phyloP scores from a whole-genome alignment of 352 stramenopile species.

The Phytophthora brassicae region DNA sequence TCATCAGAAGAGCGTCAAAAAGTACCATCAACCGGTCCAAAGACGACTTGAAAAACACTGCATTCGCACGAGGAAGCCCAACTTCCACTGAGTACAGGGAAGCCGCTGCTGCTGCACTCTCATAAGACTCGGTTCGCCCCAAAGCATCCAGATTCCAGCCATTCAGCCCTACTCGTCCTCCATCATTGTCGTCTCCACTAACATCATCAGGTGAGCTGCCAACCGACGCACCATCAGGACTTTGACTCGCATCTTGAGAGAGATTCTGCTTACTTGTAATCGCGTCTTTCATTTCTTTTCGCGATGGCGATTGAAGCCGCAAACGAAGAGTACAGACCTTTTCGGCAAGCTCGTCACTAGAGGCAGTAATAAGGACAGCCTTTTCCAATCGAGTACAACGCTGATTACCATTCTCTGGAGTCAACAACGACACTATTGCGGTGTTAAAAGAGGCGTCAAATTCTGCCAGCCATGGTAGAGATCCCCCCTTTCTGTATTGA shows the following conservation, averaged over 20 bases:
- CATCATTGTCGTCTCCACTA: constrained; percentile 80
- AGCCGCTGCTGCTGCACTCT: constrained; percentile 51
- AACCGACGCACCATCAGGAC: constrained; percentile 36
- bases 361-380: constrained; percentile 44
- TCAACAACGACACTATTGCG: constrained; percentile 47
- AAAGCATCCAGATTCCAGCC: constrained; percentile 77
- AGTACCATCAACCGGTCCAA: constrained; percentile 83
- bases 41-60: constrained; percentile 65
- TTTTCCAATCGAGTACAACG: constrained; percentile 44
- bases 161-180: constrained; percentile 76
- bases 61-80: constrained; percentile 48
- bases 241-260: constrained; percentile 71
- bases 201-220: constrained; percentile 37
- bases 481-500: constrained; percentile 16
- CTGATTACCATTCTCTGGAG: constrained; percentile 59
- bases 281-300: constrained; percentile 48
- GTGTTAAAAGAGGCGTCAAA: constrained; percentile 64
- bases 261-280: constrained; percentile 64
- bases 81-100: constrained; percentile 68
- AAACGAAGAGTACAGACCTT: constrained; percentile 51
- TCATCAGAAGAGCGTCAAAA: constrained; percentile 84
- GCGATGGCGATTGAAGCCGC: constrained; percentile 49
- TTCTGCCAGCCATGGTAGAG: constrained; percentile 70
- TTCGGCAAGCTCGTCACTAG: constrained; percentile 33
- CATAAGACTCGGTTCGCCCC: constrained; percentile 57